These are phyloP conservation scores for Russula dissimulans DNA, from an alignment of 768 basidiomycete genomes.

Conservation along the genomic window DNA sequence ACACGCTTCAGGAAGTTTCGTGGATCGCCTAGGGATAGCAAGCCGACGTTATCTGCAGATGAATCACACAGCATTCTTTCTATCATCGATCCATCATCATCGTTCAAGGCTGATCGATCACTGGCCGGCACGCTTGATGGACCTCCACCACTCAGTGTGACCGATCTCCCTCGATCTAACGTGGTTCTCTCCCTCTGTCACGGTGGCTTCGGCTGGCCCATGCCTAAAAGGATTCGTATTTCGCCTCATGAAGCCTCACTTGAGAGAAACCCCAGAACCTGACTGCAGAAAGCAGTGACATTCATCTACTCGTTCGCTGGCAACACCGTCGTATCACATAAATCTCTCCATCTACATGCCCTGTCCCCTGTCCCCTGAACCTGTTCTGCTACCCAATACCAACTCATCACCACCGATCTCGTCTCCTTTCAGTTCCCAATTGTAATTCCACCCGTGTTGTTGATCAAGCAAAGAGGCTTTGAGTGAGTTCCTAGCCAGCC, in stretches of 20 bases:
- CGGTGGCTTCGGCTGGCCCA: conserved; percentile 60
- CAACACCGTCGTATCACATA: conserved; percentile 12
- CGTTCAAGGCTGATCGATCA: conserved; percentile 24
- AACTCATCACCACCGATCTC: neutral
- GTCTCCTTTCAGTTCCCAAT: neutral
- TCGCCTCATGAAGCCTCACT: conserved; percentile 46
- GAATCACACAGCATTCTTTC: conserved; percentile 37
- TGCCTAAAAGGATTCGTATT: conserved; percentile 77
- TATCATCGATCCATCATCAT: conserved; percentile 28
- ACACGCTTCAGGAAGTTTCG: conserved; percentile 65
- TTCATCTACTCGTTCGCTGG: conserved; percentile 6
- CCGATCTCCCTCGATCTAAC: conserved; percentile 46
- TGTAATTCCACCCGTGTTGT: conserved; percentile 14
- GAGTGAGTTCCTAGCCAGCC: conserved; percentile 62
- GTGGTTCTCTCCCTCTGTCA: conserved; percentile 58
- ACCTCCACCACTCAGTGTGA: conserved; percentile 34
- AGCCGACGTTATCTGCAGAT: conserved; percentile 40
- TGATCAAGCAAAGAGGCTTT: conserved; percentile 54
- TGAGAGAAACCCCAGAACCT: conserved; percentile 23
- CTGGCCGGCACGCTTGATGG: conserved; percentile 28
- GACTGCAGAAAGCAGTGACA: conserved; percentile 20
- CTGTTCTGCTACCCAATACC: neutral
- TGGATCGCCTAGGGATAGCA: conserved; percentile 50
- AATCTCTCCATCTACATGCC: conserved; percentile 13
- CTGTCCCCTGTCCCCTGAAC: conserved; percentile 2